Evolutionary conservation across 129 eudicot genomes (phyloP), one percentile per base, ranked within the genome.

Genomic region (Flaveria linearis): DNA sequence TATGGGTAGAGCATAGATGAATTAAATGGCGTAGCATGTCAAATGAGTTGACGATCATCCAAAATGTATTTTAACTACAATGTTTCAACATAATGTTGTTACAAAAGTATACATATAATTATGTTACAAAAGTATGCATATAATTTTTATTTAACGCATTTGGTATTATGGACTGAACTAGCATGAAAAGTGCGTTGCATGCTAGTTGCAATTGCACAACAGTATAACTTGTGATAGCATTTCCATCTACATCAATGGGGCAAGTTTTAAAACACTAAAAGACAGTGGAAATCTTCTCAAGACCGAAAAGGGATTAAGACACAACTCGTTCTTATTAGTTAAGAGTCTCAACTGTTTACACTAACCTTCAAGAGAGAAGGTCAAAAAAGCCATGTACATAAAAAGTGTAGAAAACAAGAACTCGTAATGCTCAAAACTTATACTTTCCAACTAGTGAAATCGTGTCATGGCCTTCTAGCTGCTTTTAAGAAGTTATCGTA

Each of bases 401-500:
- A 72, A 64, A 79, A 51, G 13, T 64, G 83, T 45, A 42, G 14
- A 66, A 80, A 65, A 55, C 11, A 75, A 73, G 62, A 80, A 80
- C 74, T 73, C 78, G 66, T 68, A 53, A 41, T 80, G 79, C 79
- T 80, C 47, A 78, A 78, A 78, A 69, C 64, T 46, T 47, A 62
- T 55, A 77, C 64, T 23, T 17, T 55, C 42, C 56, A 76, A 68
- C 57, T 17, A 69, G 23, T 69, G 69, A 49, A 53, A 66, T 25
- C 69, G 43, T 56, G 20, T 43, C 47, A 78, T 56, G 64, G 49
- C 51, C 46, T 46, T 10, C 86, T 83, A 41, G 93, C 87, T 39
- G 87, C 93, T 78, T 85, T 88, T 82, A 91, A 74, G 74, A 91
- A 91, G 85, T 86, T 84, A 83, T 91, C 97, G 28, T 84, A 91